A percentile compares a stretch with the other conserved stretches of the same genome.
Evolutionary conservation across 2,329 filamentous ascomycete species (phyloP).

Genomic region (Diaporthe citrichinensis): DNA sequence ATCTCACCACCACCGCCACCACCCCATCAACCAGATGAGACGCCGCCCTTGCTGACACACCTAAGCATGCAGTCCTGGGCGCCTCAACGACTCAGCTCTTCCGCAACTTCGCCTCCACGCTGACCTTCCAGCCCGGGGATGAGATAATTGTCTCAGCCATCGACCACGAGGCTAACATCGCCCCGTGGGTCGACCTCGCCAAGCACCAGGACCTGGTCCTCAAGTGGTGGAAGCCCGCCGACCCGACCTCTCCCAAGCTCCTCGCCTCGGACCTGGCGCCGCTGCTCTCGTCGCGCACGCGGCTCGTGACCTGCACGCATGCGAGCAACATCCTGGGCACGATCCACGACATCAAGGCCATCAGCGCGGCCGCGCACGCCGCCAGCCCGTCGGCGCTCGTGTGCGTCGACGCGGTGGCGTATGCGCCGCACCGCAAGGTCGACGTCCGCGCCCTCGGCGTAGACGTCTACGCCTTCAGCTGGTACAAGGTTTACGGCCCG

Average conservation of each 20-base stretch:
- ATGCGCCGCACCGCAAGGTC: slow-evolving; percentile 79
- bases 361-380: slow-evolving; percentile 66
- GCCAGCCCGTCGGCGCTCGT: slow-evolving; percentile 69
- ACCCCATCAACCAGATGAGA: background rate
- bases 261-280: slow-evolving; percentile 67
- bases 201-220: slow-evolving; percentile 70
- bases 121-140: slow-evolving; percentile 68
- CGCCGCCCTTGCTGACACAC: background rate
- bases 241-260: slow-evolving; percentile 66
- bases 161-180: slow-evolving; percentile 85
- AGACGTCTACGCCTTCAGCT: slow-evolving; percentile 84
- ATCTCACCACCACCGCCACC: background rate
- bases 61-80: slow-evolving; percentile 69
- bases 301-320: slow-evolving; percentile 81
- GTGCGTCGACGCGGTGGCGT: slow-evolving; percentile 83
- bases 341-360: slow-evolving; percentile 73
- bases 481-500: slow-evolving; percentile 88
- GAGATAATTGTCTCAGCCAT: slow-evolving; percentile 80
- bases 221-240: slow-evolving; percentile 77
- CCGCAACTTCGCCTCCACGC: slow-evolving; percentile 74
- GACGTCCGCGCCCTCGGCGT: slow-evolving; percentile 78
- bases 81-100: slow-evolving; percentile 83
- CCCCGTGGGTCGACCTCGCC: slow-evolving; percentile 80
- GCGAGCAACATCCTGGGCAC: slow-evolving; percentile 81
- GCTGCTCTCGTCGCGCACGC: slow-evolving; percentile 75